These are phyloP conservation scores for Lyophyllum semitale DNA, from an alignment of 768 basidiomycete species.

Conservation along the genomic window DNA sequence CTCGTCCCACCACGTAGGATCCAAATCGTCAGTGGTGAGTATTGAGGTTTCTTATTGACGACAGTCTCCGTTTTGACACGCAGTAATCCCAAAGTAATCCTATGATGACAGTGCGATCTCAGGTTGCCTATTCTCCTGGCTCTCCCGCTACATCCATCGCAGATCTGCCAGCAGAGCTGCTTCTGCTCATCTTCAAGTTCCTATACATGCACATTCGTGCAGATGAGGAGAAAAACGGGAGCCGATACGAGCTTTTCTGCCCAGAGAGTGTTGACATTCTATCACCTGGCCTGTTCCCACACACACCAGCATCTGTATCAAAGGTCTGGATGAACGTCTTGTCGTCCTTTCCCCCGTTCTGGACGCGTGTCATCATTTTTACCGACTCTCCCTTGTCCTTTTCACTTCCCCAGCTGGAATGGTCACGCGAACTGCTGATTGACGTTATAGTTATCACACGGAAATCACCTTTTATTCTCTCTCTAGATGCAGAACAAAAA, in stretches of 20 bases:
- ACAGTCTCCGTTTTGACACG: too few relatives aligned
- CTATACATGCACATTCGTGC: background rate
- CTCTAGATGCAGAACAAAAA: background rate
- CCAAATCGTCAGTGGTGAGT: too few relatives aligned
- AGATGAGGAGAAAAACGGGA: background rate
- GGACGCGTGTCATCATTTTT: background rate
- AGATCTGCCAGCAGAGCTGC: constrained; percentile 1
- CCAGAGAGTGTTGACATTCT: background rate
- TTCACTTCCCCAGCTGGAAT: background rate
- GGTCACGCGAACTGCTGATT: background rate
- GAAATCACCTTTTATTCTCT: background rate
- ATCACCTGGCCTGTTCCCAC: background rate
- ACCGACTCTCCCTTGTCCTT: background rate
- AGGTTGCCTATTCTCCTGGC: too few relatives aligned
- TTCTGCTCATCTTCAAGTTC: constrained; percentile 3
- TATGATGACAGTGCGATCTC: too few relatives aligned
- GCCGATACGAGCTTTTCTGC: too few relatives aligned
- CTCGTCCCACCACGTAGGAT: too few relatives aligned
- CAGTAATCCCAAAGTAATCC: too few relatives aligned
- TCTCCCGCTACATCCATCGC: background rate
- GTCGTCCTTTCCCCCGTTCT: background rate
- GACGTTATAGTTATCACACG: background rate
- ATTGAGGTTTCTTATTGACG: too few relatives aligned
- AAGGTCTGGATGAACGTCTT: background rate
- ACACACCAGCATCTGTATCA: background rate